phyloP scores from a whole-genome alignment of 345 rosid genomes.

The Camelina neglecta region DNA sequence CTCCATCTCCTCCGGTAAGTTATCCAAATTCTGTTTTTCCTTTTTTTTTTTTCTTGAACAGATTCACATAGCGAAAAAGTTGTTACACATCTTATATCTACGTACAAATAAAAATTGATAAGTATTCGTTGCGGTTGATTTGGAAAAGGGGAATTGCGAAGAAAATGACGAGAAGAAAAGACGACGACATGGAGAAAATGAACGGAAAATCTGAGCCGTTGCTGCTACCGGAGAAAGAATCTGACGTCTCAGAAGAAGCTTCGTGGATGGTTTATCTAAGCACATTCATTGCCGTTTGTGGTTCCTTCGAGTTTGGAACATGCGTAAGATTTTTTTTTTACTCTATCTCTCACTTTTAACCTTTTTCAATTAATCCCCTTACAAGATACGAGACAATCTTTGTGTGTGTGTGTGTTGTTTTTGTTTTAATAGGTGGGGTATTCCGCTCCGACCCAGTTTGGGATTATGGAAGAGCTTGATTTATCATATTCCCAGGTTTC shows the following conservation, averaged over 20 bases:
- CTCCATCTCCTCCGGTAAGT: conserved; percentile 34
- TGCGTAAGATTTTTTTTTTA: conserved; percentile 45
- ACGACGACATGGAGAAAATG: conserved; percentile 24
- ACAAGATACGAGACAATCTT: not conserved
- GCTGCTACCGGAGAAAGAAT: conserved; percentile 29
- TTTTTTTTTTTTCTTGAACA: not conserved
- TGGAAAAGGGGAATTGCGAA: conserved; percentile 7
- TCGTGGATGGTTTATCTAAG: conserved; percentile 56
- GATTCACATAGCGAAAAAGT: too few relatives aligned
- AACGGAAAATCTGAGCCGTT: conserved; percentile 47
- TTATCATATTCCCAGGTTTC: conserved; percentile 53
- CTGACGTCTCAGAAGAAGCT: conserved; percentile 35
- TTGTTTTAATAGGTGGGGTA: conserved; percentile 52
- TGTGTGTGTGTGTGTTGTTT: not conserved
- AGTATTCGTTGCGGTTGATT: not conserved
- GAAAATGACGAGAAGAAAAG: conserved; percentile 34
- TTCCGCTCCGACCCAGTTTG: conserved; percentile 60
- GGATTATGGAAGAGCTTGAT: conserved; percentile 54
- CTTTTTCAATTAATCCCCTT: not conserved
- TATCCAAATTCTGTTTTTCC: not conserved
- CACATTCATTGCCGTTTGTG: conserved; percentile 61
- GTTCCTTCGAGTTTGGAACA: conserved; percentile 57
- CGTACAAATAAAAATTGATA: not conserved
- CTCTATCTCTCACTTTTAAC: not conserved
- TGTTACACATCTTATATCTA: not conserved